Evolutionary conservation across 163 green algal species (phyloP).

Genomic region (Scenedesmus sp.): DNA sequence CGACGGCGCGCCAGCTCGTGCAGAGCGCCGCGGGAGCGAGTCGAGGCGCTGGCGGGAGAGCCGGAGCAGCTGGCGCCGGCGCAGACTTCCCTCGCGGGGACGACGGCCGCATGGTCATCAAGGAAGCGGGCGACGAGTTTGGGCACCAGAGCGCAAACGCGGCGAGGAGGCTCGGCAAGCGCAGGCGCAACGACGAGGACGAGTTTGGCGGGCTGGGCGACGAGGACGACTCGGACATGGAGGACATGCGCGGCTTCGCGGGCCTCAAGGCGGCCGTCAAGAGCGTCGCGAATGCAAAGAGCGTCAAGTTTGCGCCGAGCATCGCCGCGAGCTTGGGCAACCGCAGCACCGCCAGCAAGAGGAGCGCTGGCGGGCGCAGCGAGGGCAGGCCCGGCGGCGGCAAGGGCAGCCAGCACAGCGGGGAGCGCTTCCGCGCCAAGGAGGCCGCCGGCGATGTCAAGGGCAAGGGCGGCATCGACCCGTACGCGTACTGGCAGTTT

Average conservation of each 20-base stretch:
- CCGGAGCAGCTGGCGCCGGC: conserved; percentile 34
- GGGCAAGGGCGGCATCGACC: conserved; percentile 87
- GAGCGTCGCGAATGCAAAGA: conserved; percentile 58
- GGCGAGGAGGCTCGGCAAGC: neutral
- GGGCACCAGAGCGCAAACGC: neutral
- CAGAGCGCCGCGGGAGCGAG: conserved; percentile 54
- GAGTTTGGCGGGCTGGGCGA: conserved; percentile 47
- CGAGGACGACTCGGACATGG: conserved; percentile 64
- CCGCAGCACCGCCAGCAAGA: conserved; percentile 3
- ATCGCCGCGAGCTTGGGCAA: conserved; percentile 49
- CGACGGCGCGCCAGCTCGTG: conserved; percentile 69
- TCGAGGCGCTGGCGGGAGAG: conserved; percentile 11
- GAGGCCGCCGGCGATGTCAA: conserved; percentile 83
- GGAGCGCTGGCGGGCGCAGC: conserved; percentile 45
- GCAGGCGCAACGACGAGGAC: conserved; percentile 6
- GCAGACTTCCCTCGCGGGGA: conserved; percentile 68
- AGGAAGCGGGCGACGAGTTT: conserved; percentile 61
- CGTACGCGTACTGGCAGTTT: conserved; percentile 98
- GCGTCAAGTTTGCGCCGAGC: conserved; percentile 60
- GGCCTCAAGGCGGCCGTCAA: conserved; percentile 59
- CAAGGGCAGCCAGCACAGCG: conserved; percentile 60
- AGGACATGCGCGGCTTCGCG: conserved; percentile 55
- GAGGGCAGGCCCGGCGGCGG: conserved; percentile 29
- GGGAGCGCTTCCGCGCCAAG: conserved; percentile 81
- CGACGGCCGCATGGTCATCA: conserved; percentile 82